Conservation (phyloP, 1,139 yeast genomes). For the Hyphopichia fennica region DNA sequence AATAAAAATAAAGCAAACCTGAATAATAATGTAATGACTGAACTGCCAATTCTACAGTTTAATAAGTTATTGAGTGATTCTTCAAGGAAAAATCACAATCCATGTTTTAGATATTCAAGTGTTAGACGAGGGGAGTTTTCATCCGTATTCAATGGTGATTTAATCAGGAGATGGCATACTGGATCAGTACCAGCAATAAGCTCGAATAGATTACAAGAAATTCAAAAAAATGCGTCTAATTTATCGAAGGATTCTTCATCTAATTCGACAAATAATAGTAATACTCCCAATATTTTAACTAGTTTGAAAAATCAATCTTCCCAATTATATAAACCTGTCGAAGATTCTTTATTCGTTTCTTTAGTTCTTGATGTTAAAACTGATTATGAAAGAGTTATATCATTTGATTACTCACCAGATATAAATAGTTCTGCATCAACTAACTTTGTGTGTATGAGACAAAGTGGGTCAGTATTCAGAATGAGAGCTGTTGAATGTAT, state of each 20-base stretch:
- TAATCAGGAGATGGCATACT: constrained; percentile 79
- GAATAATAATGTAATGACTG: constrained; percentile 29
- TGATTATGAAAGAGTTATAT: constrained; percentile 73
- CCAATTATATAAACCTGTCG: constrained; percentile 35
- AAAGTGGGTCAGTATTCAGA: constrained; percentile 81
- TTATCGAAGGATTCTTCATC: not conserved
- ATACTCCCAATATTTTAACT: constrained; percentile 15
- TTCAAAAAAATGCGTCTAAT: not conserved
- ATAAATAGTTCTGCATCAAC: constrained; percentile 44
- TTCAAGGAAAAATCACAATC: constrained; percentile 58
- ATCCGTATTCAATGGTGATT: constrained; percentile 70
- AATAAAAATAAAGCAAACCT: constrained; percentile 12
- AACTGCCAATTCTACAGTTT: constrained; percentile 65
- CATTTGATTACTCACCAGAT: constrained; percentile 80
- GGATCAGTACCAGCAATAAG: constrained; percentile 55
- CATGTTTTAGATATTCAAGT: constrained; percentile 71
- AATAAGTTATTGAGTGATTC: constrained; percentile 67
- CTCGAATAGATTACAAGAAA: constrained; percentile 1
- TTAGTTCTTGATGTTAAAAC: constrained; percentile 75
- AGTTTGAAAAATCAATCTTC: constrained; percentile 36
- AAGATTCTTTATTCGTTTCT: constrained; percentile 69
- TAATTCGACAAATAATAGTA: not conserved
- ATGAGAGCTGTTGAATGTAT: constrained; percentile 76
- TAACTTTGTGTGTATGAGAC: constrained; percentile 78
- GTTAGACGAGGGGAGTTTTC: constrained; percentile 73